These are phyloP conservation scores for Geranium rotundifolium DNA, from an alignment of 345 rosid species.

Conservation along the genomic window DNA sequence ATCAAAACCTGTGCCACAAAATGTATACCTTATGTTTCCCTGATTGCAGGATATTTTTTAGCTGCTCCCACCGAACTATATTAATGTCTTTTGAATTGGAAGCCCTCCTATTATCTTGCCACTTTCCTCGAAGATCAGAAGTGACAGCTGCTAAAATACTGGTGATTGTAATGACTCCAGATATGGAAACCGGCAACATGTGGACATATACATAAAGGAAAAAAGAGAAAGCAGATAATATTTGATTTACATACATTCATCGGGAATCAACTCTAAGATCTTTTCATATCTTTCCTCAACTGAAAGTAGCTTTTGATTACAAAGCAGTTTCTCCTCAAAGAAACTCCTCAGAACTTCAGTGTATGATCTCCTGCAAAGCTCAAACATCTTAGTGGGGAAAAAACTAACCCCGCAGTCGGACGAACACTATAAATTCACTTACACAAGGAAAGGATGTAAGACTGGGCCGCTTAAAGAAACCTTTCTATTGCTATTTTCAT, in stretches of 20 bases:
- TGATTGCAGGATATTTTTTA: slow-evolving; percentile 54
- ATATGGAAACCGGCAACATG: background rate
- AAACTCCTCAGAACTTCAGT: slow-evolving; percentile 54
- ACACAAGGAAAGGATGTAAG: slow-evolving; percentile 92
- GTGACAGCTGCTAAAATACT: slow-evolving; percentile 44
- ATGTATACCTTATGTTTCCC: slow-evolving; percentile 57
- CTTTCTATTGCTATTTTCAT: slow-evolving; percentile 67
- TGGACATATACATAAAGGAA: background rate
- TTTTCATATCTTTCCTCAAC: slow-evolving; percentile 75
- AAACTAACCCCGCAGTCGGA: background rate
- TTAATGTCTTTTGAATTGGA: slow-evolving; percentile 56
- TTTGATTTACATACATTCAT: slow-evolving; percentile 39
- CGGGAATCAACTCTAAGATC: slow-evolving; percentile 77
- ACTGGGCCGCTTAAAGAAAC: slow-evolving; percentile 51
- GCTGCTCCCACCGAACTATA: slow-evolving; percentile 66
- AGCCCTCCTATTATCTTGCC: slow-evolving; percentile 53
- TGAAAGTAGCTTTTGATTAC: slow-evolving; percentile 49
- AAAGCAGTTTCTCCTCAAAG: slow-evolving; percentile 65
- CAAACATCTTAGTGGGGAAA: slow-evolving; percentile 6
- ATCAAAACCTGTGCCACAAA: background rate
- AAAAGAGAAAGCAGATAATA: background rate
- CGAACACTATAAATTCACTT: slow-evolving; percentile 19
- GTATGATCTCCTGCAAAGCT: slow-evolving; percentile 66
- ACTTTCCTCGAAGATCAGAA: slow-evolving; percentile 70
- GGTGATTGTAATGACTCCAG: slow-evolving; percentile 8